Evolutionary conservation across 192 early-diverging fungal genomes (phyloP).

Genomic region (Cladochytrium replicatum): DNA sequence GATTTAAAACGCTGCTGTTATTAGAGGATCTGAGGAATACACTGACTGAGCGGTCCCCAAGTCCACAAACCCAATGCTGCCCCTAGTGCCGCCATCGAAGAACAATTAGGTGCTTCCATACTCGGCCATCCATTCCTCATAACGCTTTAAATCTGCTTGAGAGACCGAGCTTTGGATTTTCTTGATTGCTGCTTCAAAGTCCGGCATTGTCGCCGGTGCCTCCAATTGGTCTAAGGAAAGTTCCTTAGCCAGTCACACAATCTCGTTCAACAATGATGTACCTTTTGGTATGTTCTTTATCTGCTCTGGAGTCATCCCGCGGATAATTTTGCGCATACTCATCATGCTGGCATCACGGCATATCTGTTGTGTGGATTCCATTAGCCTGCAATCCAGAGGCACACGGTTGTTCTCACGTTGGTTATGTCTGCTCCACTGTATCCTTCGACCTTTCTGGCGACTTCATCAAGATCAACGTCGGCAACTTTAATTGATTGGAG

Average conservation of each 20-base stretch:
- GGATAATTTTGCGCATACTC: constrained; percentile 47
- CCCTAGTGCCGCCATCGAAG: no score
- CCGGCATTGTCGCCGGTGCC: constrained; percentile 35
- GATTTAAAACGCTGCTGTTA: no score
- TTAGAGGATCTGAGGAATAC: no score
- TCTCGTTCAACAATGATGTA: no score
- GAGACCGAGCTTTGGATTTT: constrained; percentile 50
- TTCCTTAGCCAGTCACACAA: no score
- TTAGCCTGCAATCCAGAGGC: no score
- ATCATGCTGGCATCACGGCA: constrained; percentile 48
- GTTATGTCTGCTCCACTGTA: constrained; percentile 55
- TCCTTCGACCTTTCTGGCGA: constrained; percentile 45
- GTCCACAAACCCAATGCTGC: no score
- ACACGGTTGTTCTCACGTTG: constrained; percentile 45
- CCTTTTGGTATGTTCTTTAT: constrained; percentile 44
- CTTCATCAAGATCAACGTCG: constrained; percentile 31
- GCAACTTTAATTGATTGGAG: constrained; percentile 37
- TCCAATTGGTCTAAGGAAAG: constrained; percentile 56
- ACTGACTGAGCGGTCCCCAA: no score
- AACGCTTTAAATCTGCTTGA: constrained; percentile 45
- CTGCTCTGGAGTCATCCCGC: constrained; percentile 42
- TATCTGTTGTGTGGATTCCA: constrained; percentile 21
- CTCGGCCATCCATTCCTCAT: constrained; percentile 55
- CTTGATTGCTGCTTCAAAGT: constrained; percentile 37
- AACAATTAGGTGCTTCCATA: no score